Percentiles rank a stretch among this genome's conserved stretches.
These are phyloP conservation scores for Lasiodiplodia citricola DNA, from an alignment of 2,329 filamentous ascomycete species.

Conservation along the genomic window DNA sequence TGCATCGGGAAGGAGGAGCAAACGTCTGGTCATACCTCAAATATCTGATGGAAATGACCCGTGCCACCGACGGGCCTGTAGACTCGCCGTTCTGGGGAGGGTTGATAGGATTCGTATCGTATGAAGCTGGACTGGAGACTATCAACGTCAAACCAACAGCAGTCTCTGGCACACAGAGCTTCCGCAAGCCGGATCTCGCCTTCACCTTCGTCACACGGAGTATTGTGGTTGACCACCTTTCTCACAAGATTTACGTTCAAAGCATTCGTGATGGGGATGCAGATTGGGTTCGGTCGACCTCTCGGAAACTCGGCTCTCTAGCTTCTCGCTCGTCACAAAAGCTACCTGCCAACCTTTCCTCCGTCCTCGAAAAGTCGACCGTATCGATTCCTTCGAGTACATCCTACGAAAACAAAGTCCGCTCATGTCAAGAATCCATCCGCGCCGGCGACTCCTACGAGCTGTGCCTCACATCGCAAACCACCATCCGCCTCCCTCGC, in stretches of 20 bases:
- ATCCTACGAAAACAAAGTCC: constrained; percentile 19
- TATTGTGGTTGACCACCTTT: constrained; percentile 75
- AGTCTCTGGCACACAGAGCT: neutral
- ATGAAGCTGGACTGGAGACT: constrained; percentile 76
- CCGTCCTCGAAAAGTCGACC: neutral
- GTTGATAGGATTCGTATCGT: constrained; percentile 82
- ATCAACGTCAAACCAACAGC: constrained; percentile 53
- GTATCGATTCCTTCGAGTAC: neutral
- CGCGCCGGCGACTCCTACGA: constrained; percentile 83
- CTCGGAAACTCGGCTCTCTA: neutral
- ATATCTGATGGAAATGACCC: constrained; percentile 39
- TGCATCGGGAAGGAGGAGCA: constrained; percentile 35
- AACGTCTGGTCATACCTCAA: constrained; percentile 50
- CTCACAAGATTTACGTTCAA: constrained; percentile 69
- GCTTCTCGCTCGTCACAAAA: neutral
- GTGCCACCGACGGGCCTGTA: constrained; percentile 37
- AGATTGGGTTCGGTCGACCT: constrained; percentile 53
- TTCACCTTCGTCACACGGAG: constrained; percentile 79
- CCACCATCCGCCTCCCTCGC: constrained; percentile 58
- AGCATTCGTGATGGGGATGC: constrained; percentile 58
- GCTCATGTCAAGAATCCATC: constrained; percentile 71
- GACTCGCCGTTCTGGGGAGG: constrained; percentile 74
- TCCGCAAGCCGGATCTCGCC: constrained; percentile 68
- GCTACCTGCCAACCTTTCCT: neutral
- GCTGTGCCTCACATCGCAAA: constrained; percentile 80